Conservation (phyloP, 2,329 filamentous ascomycete genomes). For the Rachicladosporium sp. region DNA sequence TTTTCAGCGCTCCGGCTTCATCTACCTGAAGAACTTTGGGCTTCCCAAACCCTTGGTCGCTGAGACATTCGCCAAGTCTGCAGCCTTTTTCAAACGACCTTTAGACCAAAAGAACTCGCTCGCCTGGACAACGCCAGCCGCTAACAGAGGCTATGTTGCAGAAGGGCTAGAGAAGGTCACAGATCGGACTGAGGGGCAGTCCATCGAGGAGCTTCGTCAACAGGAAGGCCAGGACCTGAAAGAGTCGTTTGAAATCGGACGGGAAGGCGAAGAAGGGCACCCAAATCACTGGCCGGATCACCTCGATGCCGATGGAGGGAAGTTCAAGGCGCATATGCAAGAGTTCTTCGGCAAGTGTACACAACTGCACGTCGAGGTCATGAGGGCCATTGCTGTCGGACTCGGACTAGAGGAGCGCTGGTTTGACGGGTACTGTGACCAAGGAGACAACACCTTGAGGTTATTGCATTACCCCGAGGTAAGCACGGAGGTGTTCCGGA, state of each 20-base stretch:
- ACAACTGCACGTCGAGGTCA: slow-evolving; percentile 59
- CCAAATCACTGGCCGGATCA: slow-evolving; percentile 69
- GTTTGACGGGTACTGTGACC: slow-evolving; percentile 65
- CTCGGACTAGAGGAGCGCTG: slow-evolving; percentile 55
- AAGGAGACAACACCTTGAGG: slow-evolving; percentile 52
- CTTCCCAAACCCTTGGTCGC: slow-evolving; percentile 47
- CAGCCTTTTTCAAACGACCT: slow-evolving; percentile 54
- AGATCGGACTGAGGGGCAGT: slow-evolving; percentile 37
- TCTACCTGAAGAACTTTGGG: slow-evolving; percentile 68
- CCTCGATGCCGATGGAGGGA: slow-evolving; percentile 38
- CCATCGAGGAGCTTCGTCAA: slow-evolving; percentile 44
- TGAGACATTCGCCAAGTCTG: slow-evolving; percentile 33
- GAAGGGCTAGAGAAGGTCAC: slow-evolving; percentile 55
- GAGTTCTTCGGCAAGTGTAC: slow-evolving; percentile 66
- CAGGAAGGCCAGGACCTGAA: slow-evolving; percentile 34
- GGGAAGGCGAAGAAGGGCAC: slow-evolving; percentile 45
- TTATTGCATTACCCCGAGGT: slow-evolving; percentile 41
- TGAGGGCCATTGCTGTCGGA: slow-evolving; percentile 50
- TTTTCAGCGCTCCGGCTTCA: slow-evolving; percentile 75
- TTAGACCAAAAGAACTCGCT: slow-evolving; percentile 49
- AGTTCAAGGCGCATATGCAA: slow-evolving; percentile 61
- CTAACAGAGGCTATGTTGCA: slow-evolving; percentile 37
- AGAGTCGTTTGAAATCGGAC: slow-evolving; percentile 49
- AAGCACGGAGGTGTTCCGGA: slow-evolving; percentile 43
- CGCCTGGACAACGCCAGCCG: slow-evolving; percentile 45